Conservation (phyloP, 352 stramenopile species). For the Phytophthora tentaculata region DNA sequence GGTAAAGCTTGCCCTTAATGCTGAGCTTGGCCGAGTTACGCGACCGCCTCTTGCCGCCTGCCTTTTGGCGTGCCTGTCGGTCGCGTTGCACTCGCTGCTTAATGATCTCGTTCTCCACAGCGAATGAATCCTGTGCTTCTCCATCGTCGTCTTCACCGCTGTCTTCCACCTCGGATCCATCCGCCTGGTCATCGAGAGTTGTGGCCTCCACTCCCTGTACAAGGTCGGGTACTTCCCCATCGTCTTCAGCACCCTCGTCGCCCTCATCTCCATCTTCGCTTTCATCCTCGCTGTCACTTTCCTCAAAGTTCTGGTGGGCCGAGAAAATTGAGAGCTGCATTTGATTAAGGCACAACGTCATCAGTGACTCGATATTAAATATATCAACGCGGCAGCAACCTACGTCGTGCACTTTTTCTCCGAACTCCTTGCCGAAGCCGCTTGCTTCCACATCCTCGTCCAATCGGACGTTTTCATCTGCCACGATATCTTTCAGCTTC, state of each 20-base stretch:
- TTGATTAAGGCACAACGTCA: conserved; percentile 14
- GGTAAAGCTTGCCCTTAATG: conserved; percentile 84
- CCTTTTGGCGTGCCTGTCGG: conserved; percentile 62
- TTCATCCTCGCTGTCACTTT: conserved; percentile 44
- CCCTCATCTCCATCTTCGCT: conserved; percentile 41
- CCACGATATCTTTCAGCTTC: conserved; percentile 72
- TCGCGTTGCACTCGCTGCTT: conserved; percentile 85
- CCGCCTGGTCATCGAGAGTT: conserved; percentile 25
- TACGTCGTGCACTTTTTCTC: conserved; percentile 73
- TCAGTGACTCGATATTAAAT: neutral
- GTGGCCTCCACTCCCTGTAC: conserved; percentile 46
- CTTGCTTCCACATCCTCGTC: conserved; percentile 82
- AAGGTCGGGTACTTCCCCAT: conserved; percentile 42
- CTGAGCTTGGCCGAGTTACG: conserved; percentile 87
- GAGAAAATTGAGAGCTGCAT: conserved; percentile 86
- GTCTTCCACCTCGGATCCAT: conserved; percentile 33
- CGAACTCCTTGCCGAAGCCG: conserved; percentile 81
- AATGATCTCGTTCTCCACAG: conserved; percentile 74
- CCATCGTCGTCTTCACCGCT: conserved; percentile 39
- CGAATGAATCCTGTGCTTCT: conserved; percentile 49
- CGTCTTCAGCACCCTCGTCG: conserved; percentile 35
- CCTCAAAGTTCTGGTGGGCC: conserved; percentile 60
- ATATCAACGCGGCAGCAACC: conserved; percentile 16
- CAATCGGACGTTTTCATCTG: conserved; percentile 61
- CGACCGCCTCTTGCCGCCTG: conserved; percentile 61